Evolutionary conservation across 495 filamentous ascomycete genomes (phyloP).

Genomic region (Daldinia bambusicola): DNA sequence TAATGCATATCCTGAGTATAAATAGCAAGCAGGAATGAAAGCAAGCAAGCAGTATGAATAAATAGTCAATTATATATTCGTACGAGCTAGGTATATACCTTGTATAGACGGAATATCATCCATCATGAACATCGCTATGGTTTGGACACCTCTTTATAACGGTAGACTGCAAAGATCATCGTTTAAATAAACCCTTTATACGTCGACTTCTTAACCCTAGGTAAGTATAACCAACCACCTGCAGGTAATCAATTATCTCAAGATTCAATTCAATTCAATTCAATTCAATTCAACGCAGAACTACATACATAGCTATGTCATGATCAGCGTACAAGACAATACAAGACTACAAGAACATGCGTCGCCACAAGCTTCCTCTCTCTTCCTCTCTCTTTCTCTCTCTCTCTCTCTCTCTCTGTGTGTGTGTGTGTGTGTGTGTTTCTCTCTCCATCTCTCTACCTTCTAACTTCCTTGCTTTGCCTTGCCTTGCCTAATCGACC

Average conservation of each 20-base stretch:
- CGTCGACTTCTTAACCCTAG: too few species aligned
- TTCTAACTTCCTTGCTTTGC: background rate
- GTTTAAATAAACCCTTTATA: too few species aligned
- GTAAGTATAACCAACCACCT: too few species aligned
- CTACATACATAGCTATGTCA: background rate
- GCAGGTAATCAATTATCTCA: background rate
- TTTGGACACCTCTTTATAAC: too few species aligned
- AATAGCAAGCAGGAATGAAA: background rate
- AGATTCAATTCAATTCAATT: too few species aligned
- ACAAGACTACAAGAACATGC: background rate
- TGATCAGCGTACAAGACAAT: background rate
- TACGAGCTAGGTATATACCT: conserved; percentile 4
- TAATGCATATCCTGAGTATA: background rate
- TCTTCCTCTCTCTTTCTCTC: too few species aligned
- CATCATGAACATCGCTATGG: background rate
- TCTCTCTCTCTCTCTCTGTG: too few species aligned
- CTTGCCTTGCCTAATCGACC: background rate
- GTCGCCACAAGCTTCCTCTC: too few species aligned
- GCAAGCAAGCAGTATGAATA: background rate
- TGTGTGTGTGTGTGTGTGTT: too few species aligned
- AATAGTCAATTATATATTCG: background rate
- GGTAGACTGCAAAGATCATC: too few species aligned
- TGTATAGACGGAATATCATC: conserved; percentile 1
- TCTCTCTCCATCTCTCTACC: too few species aligned
- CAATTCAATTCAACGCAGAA: background rate